These are phyloP conservation scores for Trapa bicornis DNA, from an alignment of 345 rosid genomes.

Conservation along the genomic window DNA sequence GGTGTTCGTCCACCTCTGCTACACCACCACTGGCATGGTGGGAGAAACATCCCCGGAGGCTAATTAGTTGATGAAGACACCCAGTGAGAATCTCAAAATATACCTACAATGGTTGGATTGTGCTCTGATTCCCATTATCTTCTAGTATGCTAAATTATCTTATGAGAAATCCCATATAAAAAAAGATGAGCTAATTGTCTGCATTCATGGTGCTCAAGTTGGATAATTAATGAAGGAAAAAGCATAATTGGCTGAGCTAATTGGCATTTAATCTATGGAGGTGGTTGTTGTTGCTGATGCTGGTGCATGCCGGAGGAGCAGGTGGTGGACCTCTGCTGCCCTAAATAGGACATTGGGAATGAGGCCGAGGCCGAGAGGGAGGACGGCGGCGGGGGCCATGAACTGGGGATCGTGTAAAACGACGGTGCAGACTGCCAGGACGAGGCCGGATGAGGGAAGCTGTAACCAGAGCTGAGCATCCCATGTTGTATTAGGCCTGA, in stretches of 20 bases:
- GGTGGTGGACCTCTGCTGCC: constrained; percentile 3
- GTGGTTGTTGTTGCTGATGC: neutral
- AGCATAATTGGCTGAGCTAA: too few species aligned
- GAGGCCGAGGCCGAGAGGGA: neutral
- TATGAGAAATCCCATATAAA: too few species aligned
- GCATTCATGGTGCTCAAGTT: too few species aligned
- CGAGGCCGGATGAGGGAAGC: neutral
- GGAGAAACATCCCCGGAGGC: too few species aligned
- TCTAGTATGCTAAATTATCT: too few species aligned
- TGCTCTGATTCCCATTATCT: too few species aligned
- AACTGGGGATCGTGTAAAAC: neutral
- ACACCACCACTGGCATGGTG: neutral
- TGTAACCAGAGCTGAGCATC: neutral
- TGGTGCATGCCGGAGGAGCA: neutral
- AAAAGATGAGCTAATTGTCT: too few species aligned
- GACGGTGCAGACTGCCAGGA: neutral
- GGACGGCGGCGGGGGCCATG: neutral
- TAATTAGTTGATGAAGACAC: too few species aligned
- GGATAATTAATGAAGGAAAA: too few species aligned
- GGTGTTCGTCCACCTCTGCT: neutral
- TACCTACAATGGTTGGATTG: too few species aligned
- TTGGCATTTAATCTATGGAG: too few species aligned
- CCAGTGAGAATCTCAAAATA: too few species aligned
- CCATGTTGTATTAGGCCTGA: constrained; percentile 4
- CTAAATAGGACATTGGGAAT: constrained; percentile 7